Percentiles rank a stretch among this genome's conserved stretches.
phyloP scores from a whole-genome alignment of 2,329 filamentous ascomycete species.

The Phialophora chinensis region DNA sequence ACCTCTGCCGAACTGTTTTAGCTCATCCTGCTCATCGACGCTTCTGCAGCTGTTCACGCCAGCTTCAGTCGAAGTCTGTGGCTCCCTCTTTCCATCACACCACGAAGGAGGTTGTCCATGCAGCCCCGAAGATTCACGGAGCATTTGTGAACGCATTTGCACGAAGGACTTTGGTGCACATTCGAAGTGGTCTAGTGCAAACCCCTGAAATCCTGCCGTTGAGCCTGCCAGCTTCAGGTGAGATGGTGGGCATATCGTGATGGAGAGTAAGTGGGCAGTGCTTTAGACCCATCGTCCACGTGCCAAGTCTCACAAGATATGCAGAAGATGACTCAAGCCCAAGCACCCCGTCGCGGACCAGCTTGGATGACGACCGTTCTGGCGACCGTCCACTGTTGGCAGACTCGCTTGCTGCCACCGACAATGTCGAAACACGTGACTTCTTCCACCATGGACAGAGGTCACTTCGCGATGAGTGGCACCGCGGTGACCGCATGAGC shows the following conservation, averaged over 20 bases:
- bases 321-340: conserved; percentile 15
- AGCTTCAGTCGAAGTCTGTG: not conserved
- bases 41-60: not conserved
- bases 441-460: conserved; percentile 9
- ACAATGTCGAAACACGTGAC: conserved; percentile 11
- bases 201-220: not conserved
- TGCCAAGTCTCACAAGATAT: conserved; percentile 3
- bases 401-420: not conserved
- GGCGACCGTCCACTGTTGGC: conserved; percentile 25
- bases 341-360: conserved; percentile 17
- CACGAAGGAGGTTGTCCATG: not conserved
- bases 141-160: not conserved
- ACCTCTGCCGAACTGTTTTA: not conserved
- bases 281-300: not conserved
- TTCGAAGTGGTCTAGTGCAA: not conserved
- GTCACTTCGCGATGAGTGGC: not conserved
- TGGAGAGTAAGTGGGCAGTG: conserved; percentile 8
- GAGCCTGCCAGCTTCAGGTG: not conserved
- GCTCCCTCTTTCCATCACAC: not conserved
- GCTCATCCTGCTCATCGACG: not conserved
- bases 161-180: not conserved
- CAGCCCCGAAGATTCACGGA: not conserved
- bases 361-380: conserved; percentile 17
- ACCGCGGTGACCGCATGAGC: not conserved
- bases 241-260: conserved; percentile 7